Conservation (phyloP, 768 basidiomycete species). For the Leccinum ochraceum region DNA sequence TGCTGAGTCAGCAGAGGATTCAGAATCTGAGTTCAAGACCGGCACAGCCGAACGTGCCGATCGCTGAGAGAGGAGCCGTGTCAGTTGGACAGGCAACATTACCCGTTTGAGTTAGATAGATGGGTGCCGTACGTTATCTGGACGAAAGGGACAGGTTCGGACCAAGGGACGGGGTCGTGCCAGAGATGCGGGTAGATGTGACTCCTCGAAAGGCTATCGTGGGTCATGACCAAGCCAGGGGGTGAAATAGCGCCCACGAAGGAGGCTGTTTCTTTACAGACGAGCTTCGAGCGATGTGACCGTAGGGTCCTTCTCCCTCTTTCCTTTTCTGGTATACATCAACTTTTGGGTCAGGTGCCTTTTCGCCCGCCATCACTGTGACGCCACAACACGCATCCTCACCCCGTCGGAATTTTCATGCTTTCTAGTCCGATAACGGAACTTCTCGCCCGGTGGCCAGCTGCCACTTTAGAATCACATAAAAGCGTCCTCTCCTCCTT, state of each 20-base stretch:
- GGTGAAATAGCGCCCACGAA: conserved; percentile 28
- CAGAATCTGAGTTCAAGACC: conserved; percentile 21
- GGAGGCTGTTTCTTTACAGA: conserved; percentile 5
- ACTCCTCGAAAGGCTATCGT: conserved; percentile 39
- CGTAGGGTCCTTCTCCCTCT: conserved; percentile 23
- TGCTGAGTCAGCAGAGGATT: conserved; percentile 27
- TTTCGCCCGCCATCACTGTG: conserved; percentile 35
- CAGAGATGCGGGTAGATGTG: conserved; percentile 28
- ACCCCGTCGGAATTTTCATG: conserved; percentile 35
- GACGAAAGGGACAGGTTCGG: conserved; percentile 17
- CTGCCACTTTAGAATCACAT: conserved; percentile 27
- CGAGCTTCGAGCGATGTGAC: conserved; percentile 34
- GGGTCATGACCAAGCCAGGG: conserved; percentile 20
- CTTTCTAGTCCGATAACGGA: conserved; percentile 38
- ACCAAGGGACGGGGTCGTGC: conserved; percentile 13
- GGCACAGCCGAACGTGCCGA: conserved; percentile 32
- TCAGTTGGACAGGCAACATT: conserved; percentile 36
- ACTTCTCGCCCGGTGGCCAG: conserved; percentile 28
- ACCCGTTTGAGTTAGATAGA: conserved; percentile 33
- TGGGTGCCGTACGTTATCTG: conserved; percentile 33
- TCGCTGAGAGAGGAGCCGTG: conserved; percentile 31
- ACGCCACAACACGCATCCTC: conserved; percentile 40
- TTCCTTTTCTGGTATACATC: conserved; percentile 25
- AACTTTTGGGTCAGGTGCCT: conserved; percentile 32
- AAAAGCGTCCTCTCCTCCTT: conserved; percentile 22